Evolutionary conservation across 306 rosid genomes (phyloP).

Genomic region (Echinosophora koreensis): DNA sequence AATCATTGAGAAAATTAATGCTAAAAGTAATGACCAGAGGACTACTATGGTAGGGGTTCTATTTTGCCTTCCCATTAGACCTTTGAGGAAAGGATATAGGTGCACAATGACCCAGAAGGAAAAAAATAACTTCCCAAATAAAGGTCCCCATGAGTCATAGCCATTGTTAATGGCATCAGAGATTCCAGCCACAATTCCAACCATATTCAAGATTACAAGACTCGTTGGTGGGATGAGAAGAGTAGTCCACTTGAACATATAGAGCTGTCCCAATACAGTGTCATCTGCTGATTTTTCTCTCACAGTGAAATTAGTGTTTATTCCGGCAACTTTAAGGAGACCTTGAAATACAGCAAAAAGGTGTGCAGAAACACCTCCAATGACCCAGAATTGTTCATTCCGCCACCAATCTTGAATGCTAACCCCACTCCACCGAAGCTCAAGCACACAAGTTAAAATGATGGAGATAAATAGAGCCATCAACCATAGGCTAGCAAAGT

Average conservation of each 20-base stretch:
- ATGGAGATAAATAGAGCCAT: constrained; percentile 84
- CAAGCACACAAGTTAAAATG: constrained; percentile 77
- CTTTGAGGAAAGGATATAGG: constrained; percentile 96
- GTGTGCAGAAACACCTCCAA: constrained; percentile 96
- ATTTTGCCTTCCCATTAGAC: constrained; percentile 91
- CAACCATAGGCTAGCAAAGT: constrained; percentile 82
- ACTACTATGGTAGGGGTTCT: constrained; percentile 91
- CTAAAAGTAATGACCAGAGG: constrained; percentile 84
- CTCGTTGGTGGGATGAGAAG: constrained; percentile 94
- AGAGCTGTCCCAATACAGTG: constrained; percentile 67
- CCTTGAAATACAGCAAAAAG: constrained; percentile 93
- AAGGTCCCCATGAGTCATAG: constrained; percentile 87
- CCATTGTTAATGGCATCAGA: constrained; percentile 94
- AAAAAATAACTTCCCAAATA: constrained; percentile 89
- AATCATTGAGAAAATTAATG: constrained; percentile 84
- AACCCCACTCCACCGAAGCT: constrained; percentile 92
- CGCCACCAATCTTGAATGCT: constrained; percentile 94
- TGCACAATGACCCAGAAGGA: constrained; percentile 94
- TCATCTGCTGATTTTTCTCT: constrained; percentile 72
- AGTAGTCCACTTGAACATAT: constrained; percentile 90
- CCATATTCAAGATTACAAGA: constrained; percentile 85
- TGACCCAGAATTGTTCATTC: constrained; percentile 96
- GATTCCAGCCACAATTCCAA: constrained; percentile 94
- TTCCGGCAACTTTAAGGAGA: constrained; percentile 86
- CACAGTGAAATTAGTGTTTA: constrained; percentile 64